Evolutionary conservation across 2,329 filamentous ascomycete genomes (phyloP), one percentile per base, ranked within the genome.

Genomic region (Talaromyces rugulosus): DNA sequence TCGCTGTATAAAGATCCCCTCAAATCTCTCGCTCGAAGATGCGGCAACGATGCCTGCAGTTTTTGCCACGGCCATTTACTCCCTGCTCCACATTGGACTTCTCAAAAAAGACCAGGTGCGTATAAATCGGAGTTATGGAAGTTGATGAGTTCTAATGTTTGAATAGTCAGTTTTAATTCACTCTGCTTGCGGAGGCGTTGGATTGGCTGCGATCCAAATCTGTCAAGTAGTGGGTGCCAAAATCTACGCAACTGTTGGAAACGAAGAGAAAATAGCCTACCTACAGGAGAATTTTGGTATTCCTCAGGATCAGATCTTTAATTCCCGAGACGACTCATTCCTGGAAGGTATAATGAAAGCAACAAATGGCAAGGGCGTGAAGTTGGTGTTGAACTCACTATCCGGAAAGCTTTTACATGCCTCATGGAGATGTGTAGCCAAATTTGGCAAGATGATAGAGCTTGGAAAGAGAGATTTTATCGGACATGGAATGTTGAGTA

Each of bases 11-110:
- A 87, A 87, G 1, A 78, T 91, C 5, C 89, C 89, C 4, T 67
- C 67, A 8, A 79, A 79, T 64, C 44, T 50, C n/a, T 50, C 75
- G 87, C 73, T 77, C 61, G 61, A 74, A 51, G 83, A 87, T 73
- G 80, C 80, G 1, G 76, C 80, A 16, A 83, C 85, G 0, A 76
- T 87, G 3, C 71, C 78, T 1, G 86, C 85, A 67, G 83, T 40
- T 12, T 57, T 34, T 7, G 28, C 23, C 7, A 71, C 63, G 28
- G 70, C 56, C 2, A 60, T 67, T 18, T 36, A 56, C 31, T 56
- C 58, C 28, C 51, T 71, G 0, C 28, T 66, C 5, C n/a, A 60
- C 8, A 34, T 66, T 23, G 65, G 66, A 1, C 28, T 60, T 5
- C 28, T 72, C 8, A 40, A 64, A 33, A 64, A 66, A 61, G 69